These are phyloP conservation scores for Penicillium robsamsonii DNA, from an alignment of 495 filamentous ascomycete genomes.

Conservation along the genomic window DNA sequence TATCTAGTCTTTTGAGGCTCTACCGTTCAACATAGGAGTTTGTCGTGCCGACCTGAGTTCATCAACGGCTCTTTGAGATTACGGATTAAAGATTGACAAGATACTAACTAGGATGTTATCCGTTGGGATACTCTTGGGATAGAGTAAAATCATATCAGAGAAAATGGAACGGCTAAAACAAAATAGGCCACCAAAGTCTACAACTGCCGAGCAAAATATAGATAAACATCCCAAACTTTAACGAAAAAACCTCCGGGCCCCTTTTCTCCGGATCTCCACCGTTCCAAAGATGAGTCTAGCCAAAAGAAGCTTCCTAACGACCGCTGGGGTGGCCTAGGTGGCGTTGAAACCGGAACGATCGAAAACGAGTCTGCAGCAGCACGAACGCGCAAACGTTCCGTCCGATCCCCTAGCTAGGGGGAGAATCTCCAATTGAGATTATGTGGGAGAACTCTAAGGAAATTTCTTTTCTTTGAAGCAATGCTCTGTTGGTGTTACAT, in stretches of 20 bases:
- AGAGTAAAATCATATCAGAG: neutral
- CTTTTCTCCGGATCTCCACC: slow-evolving; percentile 14
- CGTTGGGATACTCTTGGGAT: neutral
- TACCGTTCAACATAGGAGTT: neutral
- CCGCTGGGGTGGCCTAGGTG: slow-evolving; percentile 25
- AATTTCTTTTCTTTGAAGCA: slow-evolving; percentile 1
- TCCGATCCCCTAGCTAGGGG: slow-evolving; percentile 7
- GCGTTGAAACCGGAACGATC: slow-evolving; percentile 27
- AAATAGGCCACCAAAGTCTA: neutral
- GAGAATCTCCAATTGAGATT: neutral
- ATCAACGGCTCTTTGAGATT: neutral
- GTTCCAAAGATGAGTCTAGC: slow-evolving; percentile 17
- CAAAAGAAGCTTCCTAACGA: slow-evolving; percentile 28
- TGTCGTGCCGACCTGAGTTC: neutral
- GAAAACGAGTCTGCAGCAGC: slow-evolving; percentile 19
- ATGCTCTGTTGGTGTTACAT: neutral
- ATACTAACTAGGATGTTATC: neutral
- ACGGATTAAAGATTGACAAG: neutral
- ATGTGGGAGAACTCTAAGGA: neutral
- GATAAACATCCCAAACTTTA: neutral
- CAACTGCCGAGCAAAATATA: neutral
- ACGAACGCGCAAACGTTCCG: slow-evolving; percentile 23
- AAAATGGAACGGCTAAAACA: neutral
- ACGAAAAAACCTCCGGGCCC: neutral
- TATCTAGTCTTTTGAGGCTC: slow-evolving; percentile 11